phyloP scores from a whole-genome alignment of 495 filamentous ascomycete species.

The Cairneyella variabilis region DNA sequence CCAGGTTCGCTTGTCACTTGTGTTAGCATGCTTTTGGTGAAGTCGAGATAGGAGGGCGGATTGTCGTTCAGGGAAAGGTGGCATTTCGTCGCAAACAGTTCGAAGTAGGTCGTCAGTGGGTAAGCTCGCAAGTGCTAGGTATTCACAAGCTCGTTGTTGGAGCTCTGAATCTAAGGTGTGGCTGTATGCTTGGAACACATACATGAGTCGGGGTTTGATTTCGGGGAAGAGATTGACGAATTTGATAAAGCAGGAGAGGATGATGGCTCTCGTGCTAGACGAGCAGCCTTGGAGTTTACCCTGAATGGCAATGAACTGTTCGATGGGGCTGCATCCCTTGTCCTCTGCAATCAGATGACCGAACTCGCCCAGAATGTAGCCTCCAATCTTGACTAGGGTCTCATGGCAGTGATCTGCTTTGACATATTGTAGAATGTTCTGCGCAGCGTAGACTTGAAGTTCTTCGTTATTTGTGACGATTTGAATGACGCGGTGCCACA shows the following conservation, averaged over 20 bases:
- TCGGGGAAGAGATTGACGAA: constrained; percentile 98
- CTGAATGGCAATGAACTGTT: constrained; percentile 93
- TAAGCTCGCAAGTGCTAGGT: constrained; percentile 79
- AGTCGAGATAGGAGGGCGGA: constrained; percentile 89
- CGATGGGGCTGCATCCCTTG: constrained; percentile 88
- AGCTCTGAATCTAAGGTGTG: constrained; percentile 93
- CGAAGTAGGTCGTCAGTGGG: constrained; percentile 89
- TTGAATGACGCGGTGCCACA: constrained; percentile 98
- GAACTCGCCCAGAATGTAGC: constrained; percentile 93
- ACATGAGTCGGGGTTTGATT: constrained; percentile 91
- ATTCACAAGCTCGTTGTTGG: constrained; percentile 96
- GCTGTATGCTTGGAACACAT: constrained; percentile 88
- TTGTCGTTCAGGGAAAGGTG: constrained; percentile 91
- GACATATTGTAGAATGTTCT: constrained; percentile 83
- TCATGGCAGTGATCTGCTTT: constrained; percentile 93
- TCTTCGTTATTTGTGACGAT: constrained; percentile 99
- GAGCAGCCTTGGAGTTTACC: constrained; percentile 87
- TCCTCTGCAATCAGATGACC: constrained; percentile 97
- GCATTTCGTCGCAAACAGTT: constrained; percentile 98
- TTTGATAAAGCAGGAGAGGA: constrained; percentile 93
- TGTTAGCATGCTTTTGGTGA: constrained; percentile 87
- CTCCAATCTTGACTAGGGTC: constrained; percentile 95
- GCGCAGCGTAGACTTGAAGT: constrained; percentile 92
- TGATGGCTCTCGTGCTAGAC: constrained; percentile 85
- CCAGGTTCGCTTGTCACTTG: constrained; percentile 94